phyloP scores from a whole-genome alignment of 495 filamentous ascomycete species.

The Arthonia radiata region DNA sequence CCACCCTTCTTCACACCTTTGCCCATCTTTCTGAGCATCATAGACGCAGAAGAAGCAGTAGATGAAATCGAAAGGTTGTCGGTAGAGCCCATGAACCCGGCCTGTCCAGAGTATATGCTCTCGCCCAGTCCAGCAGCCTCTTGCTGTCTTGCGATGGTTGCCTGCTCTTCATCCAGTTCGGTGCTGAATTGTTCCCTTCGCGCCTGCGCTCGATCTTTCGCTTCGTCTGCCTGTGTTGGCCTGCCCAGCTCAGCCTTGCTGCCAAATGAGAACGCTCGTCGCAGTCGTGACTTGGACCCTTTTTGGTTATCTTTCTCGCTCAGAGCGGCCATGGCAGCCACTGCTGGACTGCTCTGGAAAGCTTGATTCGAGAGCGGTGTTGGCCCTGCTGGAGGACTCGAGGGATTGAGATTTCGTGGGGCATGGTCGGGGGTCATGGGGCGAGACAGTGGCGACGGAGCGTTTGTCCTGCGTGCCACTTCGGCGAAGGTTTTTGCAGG shows the following conservation, averaged over 20 bases:
- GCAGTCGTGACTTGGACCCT: constrained; percentile 70
- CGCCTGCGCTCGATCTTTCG: constrained; percentile 33
- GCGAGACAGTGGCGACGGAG: too few relatives aligned
- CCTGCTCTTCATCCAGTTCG: constrained; percentile 61
- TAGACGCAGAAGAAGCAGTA: constrained; percentile 87
- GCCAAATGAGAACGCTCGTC: constrained; percentile 90
- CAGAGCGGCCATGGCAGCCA: constrained; percentile 55
- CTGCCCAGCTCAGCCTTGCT: constrained; percentile 80
- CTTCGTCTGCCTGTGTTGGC: constrained; percentile 35
- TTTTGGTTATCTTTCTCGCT: constrained; percentile 52
- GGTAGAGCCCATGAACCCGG: constrained; percentile 70
- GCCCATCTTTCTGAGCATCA: constrained; percentile 99
- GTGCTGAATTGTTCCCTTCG: constrained; percentile 46
- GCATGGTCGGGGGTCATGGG: too few relatives aligned
- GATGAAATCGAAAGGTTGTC: constrained; percentile 95
- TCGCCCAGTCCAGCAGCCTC: constrained; percentile 78
- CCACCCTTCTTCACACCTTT: constrained; percentile 85
- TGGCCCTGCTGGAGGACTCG: too few relatives aligned
- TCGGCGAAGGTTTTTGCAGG: too few relatives aligned
- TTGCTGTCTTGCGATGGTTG: constrained; percentile 72
- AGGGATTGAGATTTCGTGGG: too few relatives aligned
- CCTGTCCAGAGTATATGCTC: constrained; percentile 79
- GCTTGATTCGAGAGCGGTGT: too few relatives aligned
- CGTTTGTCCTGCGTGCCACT: too few relatives aligned
- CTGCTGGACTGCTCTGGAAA: constrained; percentile 44